phyloP scores from a whole-genome alignment of 768 basidiomycete species.

The Leccinum longicurvipes region DNA sequence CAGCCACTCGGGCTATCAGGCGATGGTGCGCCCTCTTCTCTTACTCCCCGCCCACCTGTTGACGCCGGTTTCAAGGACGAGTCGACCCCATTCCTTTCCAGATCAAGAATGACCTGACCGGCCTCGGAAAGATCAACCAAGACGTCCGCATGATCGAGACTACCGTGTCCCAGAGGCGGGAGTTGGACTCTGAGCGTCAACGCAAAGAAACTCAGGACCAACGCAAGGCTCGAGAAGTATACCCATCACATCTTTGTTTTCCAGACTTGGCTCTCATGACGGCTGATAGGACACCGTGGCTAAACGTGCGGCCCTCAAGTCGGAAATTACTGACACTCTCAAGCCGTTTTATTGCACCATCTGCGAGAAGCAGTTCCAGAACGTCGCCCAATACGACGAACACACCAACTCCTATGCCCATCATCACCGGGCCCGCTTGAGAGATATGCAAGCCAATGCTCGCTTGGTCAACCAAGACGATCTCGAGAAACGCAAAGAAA shows the following conservation, averaged over 20 bases:
- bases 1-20: constrained; percentile 75
- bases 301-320: constrained; percentile 59
- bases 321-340: constrained; percentile 65
- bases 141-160: constrained; percentile 84
- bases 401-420: constrained; percentile 89
- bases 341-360: constrained; percentile 76
- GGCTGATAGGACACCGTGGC: constrained; percentile 55
- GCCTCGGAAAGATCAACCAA: constrained; percentile 74
- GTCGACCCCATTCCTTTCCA: constrained; percentile 82
- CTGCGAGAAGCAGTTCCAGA: constrained; percentile 87
- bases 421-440: constrained; percentile 79
- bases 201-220: constrained; percentile 79
- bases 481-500: constrained; percentile 73
- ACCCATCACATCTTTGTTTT: not conserved
- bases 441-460: constrained; percentile 75
- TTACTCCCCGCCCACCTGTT: constrained; percentile 39
- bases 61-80: constrained; percentile 48
- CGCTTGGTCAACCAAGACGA: constrained; percentile 66
- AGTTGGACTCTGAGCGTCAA: constrained; percentile 77
- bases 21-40: constrained; percentile 51
- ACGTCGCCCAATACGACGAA: constrained; percentile 83
- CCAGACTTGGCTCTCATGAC: constrained; percentile 7
- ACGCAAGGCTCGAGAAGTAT: constrained; percentile 67
- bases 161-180: constrained; percentile 79
- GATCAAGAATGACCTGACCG: constrained; percentile 72